Evolutionary conservation across 2,329 filamentous ascomycete genomes (phyloP).

Genomic region (Penicillium olsonii): DNA sequence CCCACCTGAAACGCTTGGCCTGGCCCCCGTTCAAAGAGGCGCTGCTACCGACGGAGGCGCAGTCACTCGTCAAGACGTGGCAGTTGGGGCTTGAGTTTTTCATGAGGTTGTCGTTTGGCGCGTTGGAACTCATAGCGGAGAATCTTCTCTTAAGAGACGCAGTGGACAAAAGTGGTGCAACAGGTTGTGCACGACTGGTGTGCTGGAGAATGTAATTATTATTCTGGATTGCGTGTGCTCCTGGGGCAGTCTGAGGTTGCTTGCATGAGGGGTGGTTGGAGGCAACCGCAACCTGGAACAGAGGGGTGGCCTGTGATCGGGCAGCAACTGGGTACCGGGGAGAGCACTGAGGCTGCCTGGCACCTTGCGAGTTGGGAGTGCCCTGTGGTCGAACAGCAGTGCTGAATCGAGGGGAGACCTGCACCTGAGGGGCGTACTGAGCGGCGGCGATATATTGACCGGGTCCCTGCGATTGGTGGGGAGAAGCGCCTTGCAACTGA

Average conservation of each 20-base stretch:
- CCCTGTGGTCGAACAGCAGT: no score
- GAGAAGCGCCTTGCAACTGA: no score
- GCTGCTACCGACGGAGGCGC: slow-evolving; percentile 11
- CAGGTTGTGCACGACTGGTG: not conserved
- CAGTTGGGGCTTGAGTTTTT: slow-evolving; percentile 28
- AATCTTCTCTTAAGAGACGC: slow-evolving; percentile 10
- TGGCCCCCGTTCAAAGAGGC: slow-evolving; percentile 22
- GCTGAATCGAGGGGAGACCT: no score
- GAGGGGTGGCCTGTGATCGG: not conserved
- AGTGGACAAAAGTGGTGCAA: not conserved
- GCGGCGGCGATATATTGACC: no score
- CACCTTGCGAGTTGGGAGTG: no score
- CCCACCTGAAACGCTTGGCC: slow-evolving; percentile 3
- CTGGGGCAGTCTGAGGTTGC: not conserved
- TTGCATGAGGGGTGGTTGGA: not conserved
- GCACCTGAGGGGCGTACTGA: no score
- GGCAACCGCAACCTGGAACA: not conserved
- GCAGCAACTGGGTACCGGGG: not conserved
- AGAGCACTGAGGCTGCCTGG: not conserved
- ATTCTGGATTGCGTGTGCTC: not conserved
- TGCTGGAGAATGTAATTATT: not conserved
- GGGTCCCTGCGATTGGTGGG: no score
- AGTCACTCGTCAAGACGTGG: slow-evolving; percentile 24
- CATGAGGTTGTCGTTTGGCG: slow-evolving; percentile 19
- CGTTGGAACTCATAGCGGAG: slow-evolving; percentile 14